Conservation (phyloP, 2,329 filamentous ascomycete species). For the Neofusicoccum ribis region DNA sequence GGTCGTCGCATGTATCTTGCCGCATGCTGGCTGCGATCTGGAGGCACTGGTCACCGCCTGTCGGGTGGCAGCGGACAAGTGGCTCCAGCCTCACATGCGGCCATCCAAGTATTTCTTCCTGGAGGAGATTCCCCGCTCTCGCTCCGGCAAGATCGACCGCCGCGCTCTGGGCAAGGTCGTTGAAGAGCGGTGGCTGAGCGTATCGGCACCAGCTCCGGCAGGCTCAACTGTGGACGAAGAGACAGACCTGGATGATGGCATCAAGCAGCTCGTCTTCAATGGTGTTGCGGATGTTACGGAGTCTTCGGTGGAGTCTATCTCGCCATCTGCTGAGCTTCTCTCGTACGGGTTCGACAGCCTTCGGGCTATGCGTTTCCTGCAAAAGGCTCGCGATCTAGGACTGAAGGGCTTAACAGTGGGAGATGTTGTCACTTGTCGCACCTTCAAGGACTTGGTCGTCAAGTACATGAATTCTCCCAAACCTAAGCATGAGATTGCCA, state of each 20-base stretch:
- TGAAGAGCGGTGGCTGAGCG: neutral
- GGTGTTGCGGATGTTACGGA: conserved; percentile 24
- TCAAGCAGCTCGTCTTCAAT: neutral
- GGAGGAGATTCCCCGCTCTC: conserved; percentile 64
- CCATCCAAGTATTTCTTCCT: conserved; percentile 68
- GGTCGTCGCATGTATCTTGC: conserved; percentile 13
- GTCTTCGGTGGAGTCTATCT: conserved; percentile 20
- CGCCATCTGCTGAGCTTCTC: conserved; percentile 26
- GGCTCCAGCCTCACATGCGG: conserved; percentile 78
- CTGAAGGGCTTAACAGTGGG: conserved; percentile 28
- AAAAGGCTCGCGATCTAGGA: conserved; percentile 19
- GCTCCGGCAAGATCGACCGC: conserved; percentile 77
- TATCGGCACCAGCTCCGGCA: neutral
- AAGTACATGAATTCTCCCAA: conserved; percentile 4
- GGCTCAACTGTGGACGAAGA: neutral
- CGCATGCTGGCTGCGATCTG: neutral
- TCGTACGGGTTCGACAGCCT: conserved; percentile 28
- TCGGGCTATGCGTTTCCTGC: conserved; percentile 25
- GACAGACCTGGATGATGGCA: neutral
- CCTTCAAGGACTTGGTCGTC: conserved; percentile 5
- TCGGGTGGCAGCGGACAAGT: conserved; percentile 35
- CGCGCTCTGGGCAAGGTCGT: conserved; percentile 37
- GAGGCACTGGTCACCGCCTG: conserved; percentile 23
- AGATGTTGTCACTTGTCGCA: conserved; percentile 28
- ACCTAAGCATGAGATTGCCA: neutral